Evolutionary conservation across 768 basidiomycete genomes (phyloP).

Genomic region (Mycena indigotica): DNA sequence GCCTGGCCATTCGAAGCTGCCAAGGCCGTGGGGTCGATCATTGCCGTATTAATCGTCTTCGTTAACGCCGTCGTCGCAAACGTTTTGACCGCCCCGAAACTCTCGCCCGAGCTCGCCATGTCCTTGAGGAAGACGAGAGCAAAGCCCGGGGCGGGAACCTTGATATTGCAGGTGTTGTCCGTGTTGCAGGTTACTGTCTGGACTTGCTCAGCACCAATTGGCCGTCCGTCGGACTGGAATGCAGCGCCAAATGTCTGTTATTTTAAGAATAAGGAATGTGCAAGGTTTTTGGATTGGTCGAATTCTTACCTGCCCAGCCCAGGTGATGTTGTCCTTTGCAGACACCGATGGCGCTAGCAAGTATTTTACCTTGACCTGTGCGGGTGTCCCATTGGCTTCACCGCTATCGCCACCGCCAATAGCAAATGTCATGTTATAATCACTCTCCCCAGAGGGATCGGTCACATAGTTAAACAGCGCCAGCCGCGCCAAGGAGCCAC

Average conservation of each 20-base stretch:
- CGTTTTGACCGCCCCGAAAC: slow-evolving; percentile 10
- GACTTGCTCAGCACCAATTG: slow-evolving; percentile 55
- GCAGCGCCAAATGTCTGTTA: slow-evolving; percentile 56
- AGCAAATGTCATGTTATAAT: slow-evolving; percentile 44
- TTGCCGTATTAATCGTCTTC: slow-evolving; percentile 14
- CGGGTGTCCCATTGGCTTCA: slow-evolving; percentile 35
- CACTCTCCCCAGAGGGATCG: slow-evolving; percentile 45
- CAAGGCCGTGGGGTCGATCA: slow-evolving; percentile 10
- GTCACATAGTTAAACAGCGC: slow-evolving; percentile 58
- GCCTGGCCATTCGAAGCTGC: slow-evolving; percentile 21
- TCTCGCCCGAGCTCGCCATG: slow-evolving; percentile 34
- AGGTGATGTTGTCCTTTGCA: slow-evolving; percentile 59
- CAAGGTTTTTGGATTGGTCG: background rate
- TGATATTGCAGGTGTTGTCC: slow-evolving; percentile 57
- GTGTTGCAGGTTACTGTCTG: slow-evolving; percentile 63
- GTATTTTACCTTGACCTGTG: slow-evolving; percentile 45
- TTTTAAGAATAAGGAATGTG: slow-evolving; percentile 21
- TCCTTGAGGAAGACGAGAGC: slow-evolving; percentile 74
- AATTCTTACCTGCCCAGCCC: slow-evolving; percentile 59
- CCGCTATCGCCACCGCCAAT: slow-evolving; percentile 40
- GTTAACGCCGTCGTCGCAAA: slow-evolving; percentile 17
- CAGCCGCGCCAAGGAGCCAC: slow-evolving; percentile 48
- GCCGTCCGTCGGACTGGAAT: slow-evolving; percentile 69
- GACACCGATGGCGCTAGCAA: slow-evolving; percentile 49
- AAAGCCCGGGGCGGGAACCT: slow-evolving; percentile 70